Evolutionary conservation across 257 asterid species (phyloP).

Genomic region (Capsicum chinense): DNA sequence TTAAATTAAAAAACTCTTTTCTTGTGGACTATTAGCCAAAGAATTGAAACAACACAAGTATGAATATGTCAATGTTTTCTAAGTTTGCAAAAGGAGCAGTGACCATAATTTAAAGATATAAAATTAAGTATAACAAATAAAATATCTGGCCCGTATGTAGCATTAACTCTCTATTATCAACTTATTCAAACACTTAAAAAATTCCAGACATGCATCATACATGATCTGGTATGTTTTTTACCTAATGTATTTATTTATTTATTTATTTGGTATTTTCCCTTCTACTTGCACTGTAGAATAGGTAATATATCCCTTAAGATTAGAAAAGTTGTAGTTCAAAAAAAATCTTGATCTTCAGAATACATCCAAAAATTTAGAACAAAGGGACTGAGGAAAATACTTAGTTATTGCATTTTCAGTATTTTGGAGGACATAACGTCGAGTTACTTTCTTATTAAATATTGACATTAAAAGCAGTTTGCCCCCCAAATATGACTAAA

Average conservation of each 20-base stretch:
- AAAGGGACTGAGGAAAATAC: not conserved
- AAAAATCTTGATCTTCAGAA: not conserved
- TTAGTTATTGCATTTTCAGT: not conserved
- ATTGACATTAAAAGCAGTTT: not conserved
- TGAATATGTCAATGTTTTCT: not conserved
- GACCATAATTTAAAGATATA: not conserved
- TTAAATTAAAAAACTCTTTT: not conserved
- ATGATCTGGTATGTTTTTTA: slow-evolving; percentile 11
- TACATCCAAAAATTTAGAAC: not conserved
- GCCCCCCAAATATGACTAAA: not conserved
- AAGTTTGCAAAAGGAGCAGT: not conserved
- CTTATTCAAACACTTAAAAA: not conserved
- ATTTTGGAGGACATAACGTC: not conserved
- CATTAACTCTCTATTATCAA: slow-evolving; percentile 20
- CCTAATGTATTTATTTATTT: not conserved
- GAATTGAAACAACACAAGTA: not conserved
- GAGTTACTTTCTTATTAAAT: not conserved
- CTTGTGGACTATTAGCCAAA: not conserved
- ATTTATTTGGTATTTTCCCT: not conserved
- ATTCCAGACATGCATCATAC: slow-evolving; percentile 13
- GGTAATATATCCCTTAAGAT: not conserved
- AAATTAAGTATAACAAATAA: not conserved
- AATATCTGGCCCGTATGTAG: not conserved
- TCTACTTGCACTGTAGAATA: not conserved
- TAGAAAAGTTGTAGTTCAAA: not conserved